phyloP scores from a whole-genome alignment of 352 stramenopile genomes.

The Pythium folliculosum region DNA sequence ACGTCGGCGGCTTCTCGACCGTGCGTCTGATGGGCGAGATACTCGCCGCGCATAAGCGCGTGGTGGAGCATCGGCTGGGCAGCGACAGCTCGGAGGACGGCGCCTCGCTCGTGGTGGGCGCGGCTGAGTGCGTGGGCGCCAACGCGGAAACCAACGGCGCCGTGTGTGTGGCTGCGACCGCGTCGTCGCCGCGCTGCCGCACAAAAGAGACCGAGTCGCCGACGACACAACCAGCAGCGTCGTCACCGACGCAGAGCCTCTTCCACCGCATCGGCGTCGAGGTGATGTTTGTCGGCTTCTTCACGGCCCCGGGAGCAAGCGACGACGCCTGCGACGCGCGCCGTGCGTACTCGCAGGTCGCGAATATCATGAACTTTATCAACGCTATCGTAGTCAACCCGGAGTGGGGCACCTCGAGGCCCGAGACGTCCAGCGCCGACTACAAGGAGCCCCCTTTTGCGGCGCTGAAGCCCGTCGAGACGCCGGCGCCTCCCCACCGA shows the following conservation, averaged over 20 bases:
- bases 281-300: conserved; percentile 23
- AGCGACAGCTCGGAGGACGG: not conserved
- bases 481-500: not conserved
- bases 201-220: not conserved
- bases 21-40: conserved; percentile 5
- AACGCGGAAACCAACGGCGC: not conserved
- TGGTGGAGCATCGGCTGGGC: conserved; percentile 14
- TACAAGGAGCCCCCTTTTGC: not conserved
- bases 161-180: conserved; percentile 13
- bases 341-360: conserved; percentile 17
- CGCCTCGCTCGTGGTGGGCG: conserved; percentile 15
- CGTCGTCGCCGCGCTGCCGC: not conserved
- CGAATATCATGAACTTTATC: conserved; percentile 26
- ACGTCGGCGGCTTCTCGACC: not conserved
- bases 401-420: conserved; percentile 1
- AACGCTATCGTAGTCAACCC: conserved; percentile 26
- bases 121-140: not conserved
- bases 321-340: not conserved
- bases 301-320: not conserved
- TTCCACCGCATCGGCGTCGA: conserved; percentile 16
- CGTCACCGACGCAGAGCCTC: conserved; percentile 1
- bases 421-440: not conserved
- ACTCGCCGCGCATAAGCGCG: conserved; percentile 1
- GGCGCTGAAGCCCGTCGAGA: not conserved
- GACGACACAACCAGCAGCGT: too few relatives aligned